Evolutionary conservation across 2,329 filamentous ascomycete genomes (phyloP), one percentile per base, ranked within the genome.

Genomic region (Colletotrichum sp.): DNA sequence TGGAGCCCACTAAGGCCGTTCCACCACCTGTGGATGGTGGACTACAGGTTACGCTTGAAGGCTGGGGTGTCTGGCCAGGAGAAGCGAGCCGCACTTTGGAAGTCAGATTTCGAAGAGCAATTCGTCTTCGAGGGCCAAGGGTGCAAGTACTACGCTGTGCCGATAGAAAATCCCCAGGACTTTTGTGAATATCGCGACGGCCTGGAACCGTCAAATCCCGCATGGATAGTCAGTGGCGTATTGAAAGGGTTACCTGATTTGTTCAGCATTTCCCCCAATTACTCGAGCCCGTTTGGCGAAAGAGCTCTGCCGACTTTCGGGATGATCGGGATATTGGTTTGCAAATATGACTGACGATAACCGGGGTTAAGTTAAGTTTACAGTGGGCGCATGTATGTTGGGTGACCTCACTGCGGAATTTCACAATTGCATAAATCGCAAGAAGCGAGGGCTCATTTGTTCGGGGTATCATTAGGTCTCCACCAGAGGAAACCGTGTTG

Each of bases 391-490:
- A 60, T 28, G 16, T n/a, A 26, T 18, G 0, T n/a, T 60, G 5
- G 26, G 7, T 59, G 26, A 60, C 18, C 9, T 32, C 57, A 60
- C 57, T n/a, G 7, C 28, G 26, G 10, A 0, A 32, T 30, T 60
- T 26, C 16, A 60, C 57, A 21, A 21, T 12, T 49, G 44, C 44
- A 60, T n/a, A 18, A 36, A 63, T 63, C 10, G 60, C 13, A 24
- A 34, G 12, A 24, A 2, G 60, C 60, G 0, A 44, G 21, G 8
- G 5, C 7, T 28, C 36, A n/a, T 21, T 15, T 9, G 21, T 28
- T 28, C 16, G 66, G 66, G 66, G 66, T 69, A 69, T 69, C 66
- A 60, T 60, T 36, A 49, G 60, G 60, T 71, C 59, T 65, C 44
- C 18, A 18, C 39, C 26, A 24, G 21, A 60, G 13, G 66, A 59